Evolutionary conservation across 1,284 basidiomycete genomes (phyloP), one percentile per base, ranked within the genome.

Genomic region (Naganishia liquefaciens): DNA sequence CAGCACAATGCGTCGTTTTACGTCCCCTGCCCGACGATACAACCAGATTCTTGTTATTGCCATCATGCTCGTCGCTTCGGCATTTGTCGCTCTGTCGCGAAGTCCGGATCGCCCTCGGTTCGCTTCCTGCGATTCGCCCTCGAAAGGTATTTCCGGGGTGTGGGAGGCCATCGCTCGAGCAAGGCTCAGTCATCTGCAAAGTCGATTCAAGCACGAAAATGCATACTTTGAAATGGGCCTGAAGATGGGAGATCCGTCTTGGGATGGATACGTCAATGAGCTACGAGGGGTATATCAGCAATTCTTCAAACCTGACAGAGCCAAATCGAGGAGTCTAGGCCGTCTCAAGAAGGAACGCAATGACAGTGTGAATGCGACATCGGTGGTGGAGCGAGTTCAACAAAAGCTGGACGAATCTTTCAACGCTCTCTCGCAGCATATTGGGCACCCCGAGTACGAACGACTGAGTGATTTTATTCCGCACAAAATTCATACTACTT

Each of bases 251-350:
- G 44, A 44, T 55, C 54, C 42, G 43, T 25, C 54, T 11, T 55
- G 54, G 54, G 54, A 55, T 27, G 54, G 27, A 25, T 55, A 55
- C 27, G 54, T 55, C 13, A n/a, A 28, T n/a, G 54, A 55, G 40
- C 42, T 55, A 6, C 33, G 44, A 25, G 42, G 42, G 3, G 54
- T 55, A 6, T 55, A 55, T 40, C 33, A 44, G n/a, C 25, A 19
- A 19, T 55, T 25, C 39, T 55, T 55, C 47, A 44, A 55, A 23
- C 42, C 54, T 27, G 54, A 21, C 40, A 27, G 37, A 13, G 40
- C 15, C 40, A 19, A 2, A 11, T 2, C 17, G 54, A 21, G 13
- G 40, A 1, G 25, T 9, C 13, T 23, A 15, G 25, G 15, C 3
- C n/a, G 25, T 40, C 3, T 11, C 23, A 13, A 11, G 28, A 11